Evolutionary conservation across 345 rosid species (phyloP), one percentile per base, ranked within the genome.

Genomic region (Heritiera fomes): DNA sequence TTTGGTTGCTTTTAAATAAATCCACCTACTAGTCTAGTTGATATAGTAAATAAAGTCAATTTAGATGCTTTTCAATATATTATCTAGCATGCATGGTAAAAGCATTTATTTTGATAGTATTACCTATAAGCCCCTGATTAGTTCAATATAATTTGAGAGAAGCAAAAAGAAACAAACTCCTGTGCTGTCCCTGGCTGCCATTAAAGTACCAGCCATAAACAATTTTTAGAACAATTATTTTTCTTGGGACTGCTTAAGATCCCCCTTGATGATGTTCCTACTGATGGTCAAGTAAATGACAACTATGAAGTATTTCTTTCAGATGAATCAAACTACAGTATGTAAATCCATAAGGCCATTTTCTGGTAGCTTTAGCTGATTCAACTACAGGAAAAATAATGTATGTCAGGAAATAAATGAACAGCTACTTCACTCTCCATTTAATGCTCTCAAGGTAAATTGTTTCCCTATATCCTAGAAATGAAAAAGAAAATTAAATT

Each of bases 1-100:
- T 62, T 49, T 59, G 63, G 13, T 40, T 62, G 67, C 67, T 62
- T 62, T 62, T 32, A 62, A 62, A 62, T 62, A 61, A 61, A 28
- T 61, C 38, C 15, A 12, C 41, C 15, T 12, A 69, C 38, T 69
- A 69, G 73, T 69, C 52, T 69, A 46, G 55, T 69, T 46, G 73
- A 70, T 17, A 34, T 34, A 34, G 38, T 34, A 34, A 34, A 1
- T 23, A 15, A 66, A 34, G 45, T 38, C 38, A 50, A 3, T 49
- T 30, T 14, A 23, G 63, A 59, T 18, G 8, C 18, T 45, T 50
- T 71, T 71, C 15, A 71, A 71, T 32, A 15, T 15, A 71, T 6
- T 15, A 53, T 40, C 28, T 5, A 71, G 38, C 38, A 34, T 34
- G 38, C 38, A 34, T 34, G 1, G 38, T 34, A 34, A 34, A 34